Base-by-base conservation (phyloP, 2,329 filamentous ascomycete genomes). In the Botrytis hyacinthi region DNA sequence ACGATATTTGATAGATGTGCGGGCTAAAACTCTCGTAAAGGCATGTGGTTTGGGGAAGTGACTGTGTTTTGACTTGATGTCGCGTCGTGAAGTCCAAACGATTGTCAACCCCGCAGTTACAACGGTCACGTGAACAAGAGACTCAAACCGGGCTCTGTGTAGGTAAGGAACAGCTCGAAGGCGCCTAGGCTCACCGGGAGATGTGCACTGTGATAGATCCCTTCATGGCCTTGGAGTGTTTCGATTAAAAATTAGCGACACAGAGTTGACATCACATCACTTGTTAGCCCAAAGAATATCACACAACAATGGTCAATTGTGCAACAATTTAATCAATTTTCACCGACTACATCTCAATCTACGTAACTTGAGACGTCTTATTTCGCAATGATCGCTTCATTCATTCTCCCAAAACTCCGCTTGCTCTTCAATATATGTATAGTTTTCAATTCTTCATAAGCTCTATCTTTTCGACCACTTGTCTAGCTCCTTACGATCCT, bases 401-500 rank as follows among this genome's bases (percentile, higher is more conserved):
- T 72, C 29, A 10, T 71, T 63, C 60, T 40, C 54, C 70, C 9
- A 46, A 57, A 67, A 59, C 51, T 60, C 70, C 48, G 62, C 70
- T 72, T 32, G 51, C 62, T 68, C 70, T 71, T 62, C 69, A 72
- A 48, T 72, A 48, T 42, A 72, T 68, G 40, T 68, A 68, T 68
- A 59, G 22, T 42, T 72, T 72, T 44, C 60, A 66, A 26, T 59
- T 35, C 40, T n/a, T 35, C 37, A 68, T 37, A 59, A 37, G 18
- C 70, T 72, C 70, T 72, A 40, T 72, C 35, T 8, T 57, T 59
- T 32, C 44, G 20, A 29, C 32, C 62, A 68, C 32, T 22, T 35
- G 22, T n/a, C 51, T 46, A 65, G 4, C 60, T 65, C 62, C 26
- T 67, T 75, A 94, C 79, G 92, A 92, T 79, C 92, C 92, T 70